These are phyloP conservation scores for Trichoderma arundinaceum DNA, from an alignment of 2,329 filamentous ascomycete species.

Conservation along the genomic window DNA sequence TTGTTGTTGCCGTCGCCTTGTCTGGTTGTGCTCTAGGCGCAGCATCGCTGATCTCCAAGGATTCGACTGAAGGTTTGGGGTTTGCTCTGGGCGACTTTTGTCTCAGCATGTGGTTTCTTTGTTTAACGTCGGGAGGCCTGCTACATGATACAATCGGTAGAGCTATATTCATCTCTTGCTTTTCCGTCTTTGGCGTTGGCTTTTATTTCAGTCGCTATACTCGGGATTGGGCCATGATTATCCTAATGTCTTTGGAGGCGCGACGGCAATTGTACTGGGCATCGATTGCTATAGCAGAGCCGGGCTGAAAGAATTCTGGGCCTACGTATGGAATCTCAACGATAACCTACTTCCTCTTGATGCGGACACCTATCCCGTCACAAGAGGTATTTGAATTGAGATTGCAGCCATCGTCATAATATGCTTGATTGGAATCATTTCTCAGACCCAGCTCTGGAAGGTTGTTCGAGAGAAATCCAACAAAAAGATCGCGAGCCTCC, in stretches of 20 bases:
- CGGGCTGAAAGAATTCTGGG: constrained; percentile 96
- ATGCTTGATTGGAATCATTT: constrained; percentile 75
- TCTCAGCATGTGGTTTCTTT: constrained; percentile 88
- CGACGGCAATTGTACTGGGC: constrained; percentile 78
- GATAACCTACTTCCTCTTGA: constrained; percentile 76
- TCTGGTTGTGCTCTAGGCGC: constrained; percentile 77
- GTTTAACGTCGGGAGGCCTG: constrained; percentile 76
- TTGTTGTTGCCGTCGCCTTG: constrained; percentile 77
- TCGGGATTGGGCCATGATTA: constrained; percentile 77
- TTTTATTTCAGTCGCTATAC: constrained; percentile 81
- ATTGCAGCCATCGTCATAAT: constrained; percentile 78
- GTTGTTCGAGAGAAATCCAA: constrained; percentile 69
- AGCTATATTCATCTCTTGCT: constrained; percentile 74
- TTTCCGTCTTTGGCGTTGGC: constrained; percentile 71
- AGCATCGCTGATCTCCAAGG: constrained; percentile 76
- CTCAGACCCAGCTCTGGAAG: constrained; percentile 86
- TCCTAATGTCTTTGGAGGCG: constrained; percentile 80
- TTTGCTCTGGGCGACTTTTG: constrained; percentile 88
- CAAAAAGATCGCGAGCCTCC: constrained; percentile 56
- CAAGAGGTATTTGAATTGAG: constrained; percentile 84
- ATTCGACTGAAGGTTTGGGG: constrained; percentile 80
- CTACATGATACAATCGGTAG: constrained; percentile 67
- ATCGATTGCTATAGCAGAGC: constrained; percentile 89
- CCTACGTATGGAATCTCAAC: constrained; percentile 88
- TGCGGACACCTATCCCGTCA: constrained; percentile 81